Evolutionary conservation across 306 rosid genomes (phyloP).

Genomic region (Pterocarpus santalinus): DNA sequence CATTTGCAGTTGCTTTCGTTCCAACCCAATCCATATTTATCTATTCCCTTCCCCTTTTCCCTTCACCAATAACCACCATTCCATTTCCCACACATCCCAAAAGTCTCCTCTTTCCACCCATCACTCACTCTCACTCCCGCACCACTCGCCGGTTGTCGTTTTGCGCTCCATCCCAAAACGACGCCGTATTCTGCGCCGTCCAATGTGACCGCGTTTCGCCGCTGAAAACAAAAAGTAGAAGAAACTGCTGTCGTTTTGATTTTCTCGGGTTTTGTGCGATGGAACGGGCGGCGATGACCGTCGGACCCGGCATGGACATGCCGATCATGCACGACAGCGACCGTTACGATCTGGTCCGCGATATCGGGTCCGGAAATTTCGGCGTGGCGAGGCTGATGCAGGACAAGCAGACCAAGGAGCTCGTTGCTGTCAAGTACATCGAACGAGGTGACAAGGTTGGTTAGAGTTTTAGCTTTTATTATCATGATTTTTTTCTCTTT

Average conservation of each 20-base stretch:
- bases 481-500: background rate
- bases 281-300: conserved; percentile 79
- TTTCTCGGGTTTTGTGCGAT: conserved; percentile 42
- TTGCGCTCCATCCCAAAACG: background rate
- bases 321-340: conserved; percentile 99
- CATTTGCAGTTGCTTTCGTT: conserved; percentile 50
- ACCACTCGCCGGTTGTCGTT: background rate
- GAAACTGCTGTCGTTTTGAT: background rate
- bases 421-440: conserved; percentile 92
- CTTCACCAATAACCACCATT: conserved; percentile 5
- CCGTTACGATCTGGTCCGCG: conserved; percentile 91
- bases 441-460: conserved; percentile 96
- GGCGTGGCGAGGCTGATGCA: conserved; percentile 93
- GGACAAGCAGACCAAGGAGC: conserved; percentile 89
- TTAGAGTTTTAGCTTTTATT: background rate
- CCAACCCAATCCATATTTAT: conserved; percentile 50
- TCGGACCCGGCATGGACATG: conserved; percentile 87
- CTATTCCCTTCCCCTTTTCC: conserved; percentile 12
- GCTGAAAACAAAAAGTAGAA: background rate
- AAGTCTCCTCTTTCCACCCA: conserved; percentile 38
- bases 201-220: conserved; percentile 53
- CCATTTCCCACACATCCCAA: conserved; percentile 21
- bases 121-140: too few species aligned
- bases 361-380: conserved; percentile 94
- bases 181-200: conserved; percentile 26